These are phyloP conservation scores for Trichosporon faecale DNA, from an alignment of 1,284 basidiomycete species.

Conservation along the genomic window DNA sequence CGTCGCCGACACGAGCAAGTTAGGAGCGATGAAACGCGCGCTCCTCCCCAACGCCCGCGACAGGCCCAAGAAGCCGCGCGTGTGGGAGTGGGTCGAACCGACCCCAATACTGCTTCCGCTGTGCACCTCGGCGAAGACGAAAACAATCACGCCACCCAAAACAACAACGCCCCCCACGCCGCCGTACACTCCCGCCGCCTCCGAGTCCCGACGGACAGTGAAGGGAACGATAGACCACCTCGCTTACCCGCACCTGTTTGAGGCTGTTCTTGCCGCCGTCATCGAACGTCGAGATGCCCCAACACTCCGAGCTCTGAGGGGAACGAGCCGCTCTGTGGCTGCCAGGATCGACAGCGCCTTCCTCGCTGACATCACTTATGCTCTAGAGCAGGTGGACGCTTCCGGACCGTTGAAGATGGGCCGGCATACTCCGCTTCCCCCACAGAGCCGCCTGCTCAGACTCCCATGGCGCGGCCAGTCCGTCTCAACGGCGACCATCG, in stretches of 20 bases:
- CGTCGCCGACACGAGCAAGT: neutral
- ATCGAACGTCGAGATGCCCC: neutral
- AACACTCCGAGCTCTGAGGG: neutral
- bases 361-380: neutral
- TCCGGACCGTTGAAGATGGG: neutral
- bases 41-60: neutral
- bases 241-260: conserved; percentile 1
- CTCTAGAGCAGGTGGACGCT: neutral
- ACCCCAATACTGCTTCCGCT: neutral
- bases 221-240: neutral
- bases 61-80: neutral
- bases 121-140: neutral
- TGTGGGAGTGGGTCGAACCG: neutral
- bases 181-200: neutral
- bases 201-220: neutral
- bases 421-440: neutral
- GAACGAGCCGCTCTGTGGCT: neutral
- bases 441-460: neutral
- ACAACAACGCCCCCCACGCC: neutral
- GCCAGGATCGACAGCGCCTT: neutral
- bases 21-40: neutral
- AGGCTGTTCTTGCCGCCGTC: neutral
- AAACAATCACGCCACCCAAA: neutral
- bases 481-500: neutral
- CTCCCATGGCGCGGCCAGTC: neutral